Conservation (phyloP, 2,329 filamentous ascomycete species). For the Neonectria hederae region DNA sequence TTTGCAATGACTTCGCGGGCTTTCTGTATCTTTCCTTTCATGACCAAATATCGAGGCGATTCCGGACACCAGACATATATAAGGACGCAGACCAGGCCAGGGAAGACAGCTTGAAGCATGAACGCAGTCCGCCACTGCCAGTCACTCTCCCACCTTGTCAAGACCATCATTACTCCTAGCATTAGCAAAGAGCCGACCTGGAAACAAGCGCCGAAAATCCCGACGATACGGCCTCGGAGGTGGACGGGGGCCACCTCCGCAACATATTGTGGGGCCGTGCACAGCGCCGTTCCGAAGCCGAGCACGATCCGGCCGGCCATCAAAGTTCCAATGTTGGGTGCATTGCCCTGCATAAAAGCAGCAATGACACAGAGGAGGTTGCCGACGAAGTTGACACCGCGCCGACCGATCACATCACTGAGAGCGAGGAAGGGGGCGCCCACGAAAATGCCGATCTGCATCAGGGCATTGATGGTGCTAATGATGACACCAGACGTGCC, state of each 20-base stretch:
- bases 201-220: slow-evolving; percentile 38
- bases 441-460: slow-evolving; percentile 38
- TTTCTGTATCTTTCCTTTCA: slow-evolving; percentile 35
- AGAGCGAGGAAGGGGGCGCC: slow-evolving; percentile 35
- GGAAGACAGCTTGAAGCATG: slow-evolving; percentile 35
- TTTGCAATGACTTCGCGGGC: slow-evolving; percentile 30
- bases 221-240: slow-evolving; percentile 33
- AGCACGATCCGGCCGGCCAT: slow-evolving; percentile 34
- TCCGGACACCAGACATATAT: slow-evolving; percentile 38
- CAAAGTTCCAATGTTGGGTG: slow-evolving; percentile 31
- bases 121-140: slow-evolving; percentile 38
- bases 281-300: slow-evolving; percentile 37
- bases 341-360: slow-evolving; percentile 34
- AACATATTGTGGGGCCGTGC: slow-evolving; percentile 38
- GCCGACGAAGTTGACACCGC: slow-evolving; percentile 35
- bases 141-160: slow-evolving; percentile 36
- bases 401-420: slow-evolving; percentile 34
- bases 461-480: slow-evolving; percentile 37
- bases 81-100: slow-evolving; percentile 28
- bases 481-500: slow-evolving; percentile 29
- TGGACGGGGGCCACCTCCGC: slow-evolving; percentile 36
- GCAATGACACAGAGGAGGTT: slow-evolving; percentile 33
- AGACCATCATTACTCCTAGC: slow-evolving; percentile 38
- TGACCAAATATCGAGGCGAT: slow-evolving; percentile 38
- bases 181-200: slow-evolving; percentile 36